Evolutionary conservation across 768 basidiomycete species (phyloP), one percentile per base, ranked within the genome.

Genomic region (Mycena metata): DNA sequence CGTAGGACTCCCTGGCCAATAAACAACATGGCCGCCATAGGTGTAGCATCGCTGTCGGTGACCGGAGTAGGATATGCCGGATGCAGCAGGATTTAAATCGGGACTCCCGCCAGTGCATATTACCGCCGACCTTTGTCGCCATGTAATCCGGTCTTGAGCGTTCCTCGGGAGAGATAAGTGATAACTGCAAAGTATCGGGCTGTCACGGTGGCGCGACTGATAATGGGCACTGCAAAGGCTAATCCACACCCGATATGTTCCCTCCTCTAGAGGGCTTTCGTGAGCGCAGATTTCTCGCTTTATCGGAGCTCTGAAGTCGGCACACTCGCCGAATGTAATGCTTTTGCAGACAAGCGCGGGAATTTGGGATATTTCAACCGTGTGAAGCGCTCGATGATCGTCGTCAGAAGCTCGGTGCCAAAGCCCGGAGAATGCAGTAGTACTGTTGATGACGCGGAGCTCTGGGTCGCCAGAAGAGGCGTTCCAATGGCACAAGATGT

Each of bases 261-360:
- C 60, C 6, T 67, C 42, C 16, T 67, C 19, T 26, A 71, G 21
- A 11, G 64, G 64, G 12, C 64, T 69, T 12, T 21, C 45, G 41
- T 66, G 43, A 1, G 42, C 64, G 45, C 23, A 51, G n/a, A 69
- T 26, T 39, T 58, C 42, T 17, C 33, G 49, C 33, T 8, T 33
- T 12, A 2, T 51, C 0, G 33, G 41, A 19, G 8, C 3, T 15
- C 50, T 35, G 11, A 50, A 41, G 30, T 35, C 11, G 2, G 17
- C 41, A 12, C 15, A 17, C n/a, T 39, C 36, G 6, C 23, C 16
- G 15, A 63, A 63, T 23, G 51, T 46, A n/a, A 63, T 55, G 11
- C 26, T n/a, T 21, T 63, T 51, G 30, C 42, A 23, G 23, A 54
- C 1, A 13, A 23, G 17, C 5, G 51, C 30, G n/a, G 30, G 10